A percentile compares a stretch with the other conserved stretches of the same genome.
Conservation (phyloP, 306 rosid species). For the Rosa chinensis region DNA sequence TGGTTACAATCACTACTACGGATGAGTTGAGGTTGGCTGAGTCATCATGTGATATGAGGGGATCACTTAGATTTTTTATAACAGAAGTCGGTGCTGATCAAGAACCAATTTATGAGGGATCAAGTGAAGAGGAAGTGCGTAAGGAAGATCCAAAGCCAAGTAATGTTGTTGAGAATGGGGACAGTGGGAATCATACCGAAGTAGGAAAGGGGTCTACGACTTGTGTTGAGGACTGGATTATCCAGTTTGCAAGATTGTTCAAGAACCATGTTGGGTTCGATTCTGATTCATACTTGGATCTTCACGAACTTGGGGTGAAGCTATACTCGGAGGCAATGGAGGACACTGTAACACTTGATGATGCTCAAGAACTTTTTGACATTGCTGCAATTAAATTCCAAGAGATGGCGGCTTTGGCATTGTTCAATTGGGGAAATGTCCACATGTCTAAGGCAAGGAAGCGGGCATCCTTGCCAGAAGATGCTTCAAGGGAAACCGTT, state of each 20-base stretch:
- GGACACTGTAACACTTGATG: conserved; percentile 58
- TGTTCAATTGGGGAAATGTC: conserved; percentile 93
- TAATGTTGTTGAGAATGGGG: conserved; percentile 40
- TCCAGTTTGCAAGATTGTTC: conserved; percentile 90
- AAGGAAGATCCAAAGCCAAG: conserved; percentile 19
- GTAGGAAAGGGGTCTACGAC: conserved; percentile 25
- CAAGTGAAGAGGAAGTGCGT: conserved; percentile 28
- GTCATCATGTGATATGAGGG: conserved; percentile 47
- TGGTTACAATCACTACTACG: conserved; percentile 75
- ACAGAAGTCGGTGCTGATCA: conserved; percentile 54
- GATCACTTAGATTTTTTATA: conserved; percentile 61
- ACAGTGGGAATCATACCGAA: conserved; percentile 31
- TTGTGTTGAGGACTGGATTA: conserved; percentile 81
- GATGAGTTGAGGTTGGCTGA: conserved; percentile 73
- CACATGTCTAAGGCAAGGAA: conserved; percentile 85
- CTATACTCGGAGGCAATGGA: conserved; percentile 85
- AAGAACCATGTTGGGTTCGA: conserved; percentile 96
- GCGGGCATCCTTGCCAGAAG: conserved; percentile 51
- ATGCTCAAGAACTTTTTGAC: conserved; percentile 77
- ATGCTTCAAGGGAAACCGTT: conserved; percentile 49
- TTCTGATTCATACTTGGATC: conserved; percentile 79
- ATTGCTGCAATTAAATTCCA: conserved; percentile 84
- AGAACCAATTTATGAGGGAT: conserved; percentile 66
- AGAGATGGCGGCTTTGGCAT: conserved; percentile 90
- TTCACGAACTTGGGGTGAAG: conserved; percentile 88